Evolutionary conservation across 2,329 filamentous ascomycete genomes (phyloP), one percentile per base, ranked within the genome.

Genomic region (Akanthomyces lecanii): DNA sequence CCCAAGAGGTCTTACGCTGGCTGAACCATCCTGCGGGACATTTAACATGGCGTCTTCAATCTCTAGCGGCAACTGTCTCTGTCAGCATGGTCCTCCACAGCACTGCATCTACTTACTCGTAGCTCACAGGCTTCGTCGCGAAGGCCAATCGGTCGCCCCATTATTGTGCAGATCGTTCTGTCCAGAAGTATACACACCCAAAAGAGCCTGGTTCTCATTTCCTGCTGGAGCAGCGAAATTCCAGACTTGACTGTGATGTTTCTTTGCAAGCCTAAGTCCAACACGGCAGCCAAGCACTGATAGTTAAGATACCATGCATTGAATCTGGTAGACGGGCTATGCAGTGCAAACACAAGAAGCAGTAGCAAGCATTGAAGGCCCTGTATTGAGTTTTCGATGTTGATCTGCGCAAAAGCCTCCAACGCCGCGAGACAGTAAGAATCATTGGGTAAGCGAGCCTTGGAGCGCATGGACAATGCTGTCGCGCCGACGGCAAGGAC

Each of bases 281-380:
- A 71, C 0, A 82, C 71, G 0, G 78, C 74, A 1, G 81, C 81
- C 11, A 84, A 73, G 45, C 81, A 83, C 64, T 84, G 82, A 60
- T 84, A 84, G 60, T 84, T 82, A 1, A 84, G 70, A 60, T 82
- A 81, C 82, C 82, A 85, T 0, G 82, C 72, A 62, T 82, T 84
- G 4, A 84, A 67, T 0, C 76, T 72, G 56, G 81, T 77, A 1
- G 75, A 78, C 0, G 81, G 78, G 64, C 77, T 83, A 42, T 83
- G 78, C 14, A 84, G 73, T 0, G 81, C 79, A 58, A 83, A 83
- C 0, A 84, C 74, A 33, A 81, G 69, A 2, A 81, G 68, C 0
- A 81, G 62, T 0, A 81, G 65, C 62, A 84, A 68, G 57, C 80
- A 82, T 48, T 85, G 82, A 0, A 83, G 68, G 0, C 81, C 81